Conservation (phyloP, 441 rosid genomes). For the Cnidoscolus chayamansa region DNA sequence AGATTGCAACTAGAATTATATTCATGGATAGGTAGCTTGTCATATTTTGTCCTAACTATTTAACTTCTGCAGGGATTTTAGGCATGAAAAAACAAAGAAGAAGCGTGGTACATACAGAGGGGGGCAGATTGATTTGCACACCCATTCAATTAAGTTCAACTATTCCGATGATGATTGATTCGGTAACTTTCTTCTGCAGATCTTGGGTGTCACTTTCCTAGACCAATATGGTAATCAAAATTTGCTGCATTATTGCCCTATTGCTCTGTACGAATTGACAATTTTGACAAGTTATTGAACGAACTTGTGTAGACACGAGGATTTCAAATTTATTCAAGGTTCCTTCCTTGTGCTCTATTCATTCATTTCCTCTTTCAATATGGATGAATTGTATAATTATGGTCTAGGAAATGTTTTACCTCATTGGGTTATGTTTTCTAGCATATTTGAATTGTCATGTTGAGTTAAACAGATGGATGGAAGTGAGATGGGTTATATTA, state of each 20-base stretch:
- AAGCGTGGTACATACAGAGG: slow-evolving; percentile 95
- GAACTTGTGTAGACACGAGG: no score
- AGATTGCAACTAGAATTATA: neutral
- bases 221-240: neutral
- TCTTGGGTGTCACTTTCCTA: neutral
- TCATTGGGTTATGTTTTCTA: no score
- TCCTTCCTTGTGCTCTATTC: no score
- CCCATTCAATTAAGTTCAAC: slow-evolving; percentile 82
- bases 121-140: slow-evolving; percentile 77
- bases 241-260: neutral
- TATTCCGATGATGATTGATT: slow-evolving; percentile 73
- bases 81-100: slow-evolving; percentile 98
- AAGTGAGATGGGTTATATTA: no score
- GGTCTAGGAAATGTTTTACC: no score
- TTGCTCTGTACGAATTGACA: neutral
- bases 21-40: neutral
- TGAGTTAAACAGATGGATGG: no score
- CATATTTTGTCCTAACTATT: neutral
- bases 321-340: no score
- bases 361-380: no score
- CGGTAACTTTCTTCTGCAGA: neutral
- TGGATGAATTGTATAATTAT: no score
- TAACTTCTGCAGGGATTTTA: slow-evolving; percentile 56
- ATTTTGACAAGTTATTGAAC: neutral
- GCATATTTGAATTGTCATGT: no score